These are phyloP conservation scores for Clathrospora elynae DNA, from an alignment of 2,329 filamentous ascomycete genomes.

Conservation along the genomic window DNA sequence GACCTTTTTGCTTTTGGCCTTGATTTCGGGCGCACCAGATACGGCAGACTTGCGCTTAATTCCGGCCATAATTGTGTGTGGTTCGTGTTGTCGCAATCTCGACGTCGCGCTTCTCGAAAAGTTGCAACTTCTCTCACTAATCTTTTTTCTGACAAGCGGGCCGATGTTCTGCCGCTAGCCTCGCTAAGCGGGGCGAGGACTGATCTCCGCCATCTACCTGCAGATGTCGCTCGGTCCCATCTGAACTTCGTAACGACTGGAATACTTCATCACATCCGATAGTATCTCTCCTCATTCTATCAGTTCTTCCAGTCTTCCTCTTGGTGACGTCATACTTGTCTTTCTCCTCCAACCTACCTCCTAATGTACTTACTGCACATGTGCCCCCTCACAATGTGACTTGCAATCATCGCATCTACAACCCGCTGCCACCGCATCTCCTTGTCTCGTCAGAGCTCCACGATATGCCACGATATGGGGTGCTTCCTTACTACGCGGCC, in stretches of 20 bases:
- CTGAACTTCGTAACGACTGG: too few relatives aligned
- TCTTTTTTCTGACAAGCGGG: conserved; percentile 32
- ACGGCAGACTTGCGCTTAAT: conserved; percentile 43
- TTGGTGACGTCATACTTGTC: too few relatives aligned
- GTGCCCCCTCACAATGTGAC: too few relatives aligned
- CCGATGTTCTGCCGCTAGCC: conserved; percentile 16
- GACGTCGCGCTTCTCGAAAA: conserved; percentile 15
- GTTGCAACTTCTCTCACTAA: conserved; percentile 29
- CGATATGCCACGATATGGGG: conserved; percentile 7
- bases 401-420: too few relatives aligned
- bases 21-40: conserved; percentile 23
- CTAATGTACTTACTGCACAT: too few relatives aligned
- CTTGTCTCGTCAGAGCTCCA: neutral
- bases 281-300: too few relatives aligned
- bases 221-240: too few relatives aligned
- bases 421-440: neutral
- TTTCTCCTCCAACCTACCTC: too few relatives aligned
- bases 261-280: too few relatives aligned
- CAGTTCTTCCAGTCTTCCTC: too few relatives aligned
- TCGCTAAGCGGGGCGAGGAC: conserved; percentile 8
- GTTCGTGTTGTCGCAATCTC: conserved; percentile 12
- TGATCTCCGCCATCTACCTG: neutral
- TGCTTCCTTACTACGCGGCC: too few relatives aligned
- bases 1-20: conserved; percentile 47
- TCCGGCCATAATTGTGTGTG: conserved; percentile 37